Conservation (phyloP, 2,329 filamentous ascomycete species). For the Davidsoniella neocaledoniae region DNA sequence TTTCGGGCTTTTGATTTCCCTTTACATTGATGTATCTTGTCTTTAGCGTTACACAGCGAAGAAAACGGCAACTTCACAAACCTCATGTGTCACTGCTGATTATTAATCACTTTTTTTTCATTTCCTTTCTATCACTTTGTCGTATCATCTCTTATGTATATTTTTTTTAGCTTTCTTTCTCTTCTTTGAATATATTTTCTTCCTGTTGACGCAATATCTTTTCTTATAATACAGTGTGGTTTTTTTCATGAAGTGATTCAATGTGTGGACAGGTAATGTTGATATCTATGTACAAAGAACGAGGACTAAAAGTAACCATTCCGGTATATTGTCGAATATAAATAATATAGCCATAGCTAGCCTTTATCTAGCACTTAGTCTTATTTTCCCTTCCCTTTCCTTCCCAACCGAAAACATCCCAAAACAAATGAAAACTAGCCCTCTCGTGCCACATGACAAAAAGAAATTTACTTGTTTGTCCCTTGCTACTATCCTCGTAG, state of each 20-base stretch:
- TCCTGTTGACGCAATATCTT: background rate
- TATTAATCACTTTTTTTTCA: too few relatives aligned
- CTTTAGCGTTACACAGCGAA: too few relatives aligned
- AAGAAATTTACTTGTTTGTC: background rate
- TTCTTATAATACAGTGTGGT: background rate
- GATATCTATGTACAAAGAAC: too few relatives aligned
- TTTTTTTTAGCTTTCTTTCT: conserved; percentile 2
- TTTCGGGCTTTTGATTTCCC: background rate
- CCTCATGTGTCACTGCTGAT: too few relatives aligned
- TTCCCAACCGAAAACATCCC: background rate
- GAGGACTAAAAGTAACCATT: too few relatives aligned
- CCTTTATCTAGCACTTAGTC: background rate
- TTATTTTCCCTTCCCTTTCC: background rate
- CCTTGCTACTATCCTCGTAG: background rate
- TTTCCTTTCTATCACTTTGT: background rate
- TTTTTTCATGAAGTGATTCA: background rate
- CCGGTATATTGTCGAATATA: too few relatives aligned
- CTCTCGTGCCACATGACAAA: too few relatives aligned
- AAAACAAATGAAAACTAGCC: too few relatives aligned
- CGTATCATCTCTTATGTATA: background rate
- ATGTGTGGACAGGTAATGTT: too few relatives aligned
- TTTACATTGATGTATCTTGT: too few relatives aligned
- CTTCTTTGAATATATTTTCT: conserved; percentile 5
- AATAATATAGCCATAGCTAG: too few relatives aligned
- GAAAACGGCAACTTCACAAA: too few relatives aligned